Base-by-base conservation (phyloP, 441 rosid genomes). In the Geranium incanum region DNA sequence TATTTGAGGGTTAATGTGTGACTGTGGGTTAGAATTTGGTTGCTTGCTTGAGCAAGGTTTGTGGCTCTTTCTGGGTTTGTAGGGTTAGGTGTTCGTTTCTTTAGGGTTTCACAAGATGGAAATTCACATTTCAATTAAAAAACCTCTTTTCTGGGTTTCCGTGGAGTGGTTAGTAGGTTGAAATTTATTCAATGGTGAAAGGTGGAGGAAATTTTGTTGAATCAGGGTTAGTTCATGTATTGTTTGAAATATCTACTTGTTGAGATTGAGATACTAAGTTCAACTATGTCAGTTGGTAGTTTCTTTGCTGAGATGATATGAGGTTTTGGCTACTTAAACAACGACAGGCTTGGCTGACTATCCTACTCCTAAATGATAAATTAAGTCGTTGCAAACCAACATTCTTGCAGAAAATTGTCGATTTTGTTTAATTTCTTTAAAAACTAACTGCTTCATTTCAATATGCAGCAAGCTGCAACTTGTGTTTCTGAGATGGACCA, bases 401-500 rank as follows among this genome's bases (percentile, higher is more conserved):
- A 28, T 12, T 48, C 55, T 2, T 48, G 55, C n/a, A 48, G n/a
- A 48, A 48, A 12, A 9, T 11, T 15, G n/a, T 48, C n/a, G 55
- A 48, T 15, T 48, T 48, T 48, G 15, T 45, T 50, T 50, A 50
- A 50, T 2, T 50, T 50, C 59, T 50, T 50, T 2, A 50, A 50
- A 50, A 50, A 3, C 66, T 60, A 21, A 60, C 23, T 60, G 74
- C 63, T 74, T 15, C 71, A 68, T 68, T 69, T 71, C 36, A 41
- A 72, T 77, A 68, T 83, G 84, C 91, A 96, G 99, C 97, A 96
- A 93, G 95, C 96, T 75, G 84, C 89, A 63, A 70, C 85, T 76
- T 90, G 88, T 77, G 98, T 96, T 74, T 79, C 91, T 43, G 96
- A 93, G 90, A 78, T 92, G 80, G 91, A 90, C 39, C 99, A 96